Conservation (phyloP, 345 rosid genomes). For the Geranium brycei region DNA sequence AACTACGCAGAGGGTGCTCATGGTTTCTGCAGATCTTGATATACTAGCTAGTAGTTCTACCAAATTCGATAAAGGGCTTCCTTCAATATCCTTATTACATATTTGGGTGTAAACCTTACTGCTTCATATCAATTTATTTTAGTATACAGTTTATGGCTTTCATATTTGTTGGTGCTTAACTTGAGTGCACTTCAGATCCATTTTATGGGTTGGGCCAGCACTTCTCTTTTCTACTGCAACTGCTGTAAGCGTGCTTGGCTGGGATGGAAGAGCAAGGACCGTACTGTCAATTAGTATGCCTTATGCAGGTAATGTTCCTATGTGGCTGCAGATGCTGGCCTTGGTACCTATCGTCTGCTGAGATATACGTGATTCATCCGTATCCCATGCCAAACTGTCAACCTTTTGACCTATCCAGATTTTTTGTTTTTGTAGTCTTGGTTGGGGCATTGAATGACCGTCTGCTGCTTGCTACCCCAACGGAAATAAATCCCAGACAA, state of each 20-base stretch:
- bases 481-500: slow-evolving; percentile 80
- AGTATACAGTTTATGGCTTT: background rate
- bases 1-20: slow-evolving; percentile 87
- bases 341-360: background rate
- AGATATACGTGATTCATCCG: slow-evolving; percentile 5
- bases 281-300: slow-evolving; percentile 82
- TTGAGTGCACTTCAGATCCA: slow-evolving; percentile 63
- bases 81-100: slow-evolving; percentile 72
- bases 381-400: slow-evolving; percentile 4
- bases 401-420: slow-evolving; percentile 12
- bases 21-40: slow-evolving; percentile 81
- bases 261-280: slow-evolving; percentile 93
- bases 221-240: slow-evolving; percentile 88
- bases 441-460: slow-evolving; percentile 93
- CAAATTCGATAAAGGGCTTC: slow-evolving; percentile 88
- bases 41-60: slow-evolving; percentile 71
- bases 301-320: slow-evolving; percentile 48
- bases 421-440: slow-evolving; percentile 40
- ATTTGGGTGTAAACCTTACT: slow-evolving; percentile 4
- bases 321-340: slow-evolving; percentile 5
- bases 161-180: slow-evolving; percentile 34
- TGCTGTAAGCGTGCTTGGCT: slow-evolving; percentile 74
- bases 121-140: background rate
- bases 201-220: slow-evolving; percentile 96
- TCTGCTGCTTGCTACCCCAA: slow-evolving; percentile 63